Evolutionary conservation across 2,329 filamentous ascomycete genomes (phyloP), one percentile per base, ranked within the genome.

Genomic region (Fusarium haematococcum): DNA sequence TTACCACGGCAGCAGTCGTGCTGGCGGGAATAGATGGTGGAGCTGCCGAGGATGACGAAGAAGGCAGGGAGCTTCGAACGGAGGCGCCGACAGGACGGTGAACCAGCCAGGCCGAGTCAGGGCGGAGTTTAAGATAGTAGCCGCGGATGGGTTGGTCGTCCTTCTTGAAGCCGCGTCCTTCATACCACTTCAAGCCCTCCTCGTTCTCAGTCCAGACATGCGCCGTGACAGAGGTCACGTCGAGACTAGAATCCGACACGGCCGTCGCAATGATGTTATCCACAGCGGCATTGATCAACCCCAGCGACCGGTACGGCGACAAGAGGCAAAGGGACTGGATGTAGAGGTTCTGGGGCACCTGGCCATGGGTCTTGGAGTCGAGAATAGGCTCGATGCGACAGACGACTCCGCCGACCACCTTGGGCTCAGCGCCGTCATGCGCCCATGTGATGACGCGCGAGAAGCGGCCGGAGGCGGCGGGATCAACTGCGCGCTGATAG

Each of bases 191-290:
- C 70, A 92, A 81, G 0, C 87, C 91, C 23, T 92, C 91, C 3
- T 88, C 86, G 79, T 92, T 92, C 68, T 90, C 87, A 13, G 91
- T 91, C 91, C 91, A 93, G 18, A 93, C 91, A 79, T 93, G 91
- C 6, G 91, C 91, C 73, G 90, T 92, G 18, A 91, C 83, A 50
- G 84, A 76, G 39, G 75, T 76, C 37, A 86, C 84, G 61, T 85
- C 78, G 71, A 85, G 80, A 18, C 72, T 81, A 5, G 82, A 82
- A 13, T 81, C 80, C 14, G 77, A 72, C 10, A 79, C 77, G 14
- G 81, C 82, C 13, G 84, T 82, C 25, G 82, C 81, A 65, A 88
- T 75, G 54, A 91, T 84, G 71, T 88, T 85, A 54, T 90, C 86
- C 18, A 93, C 82, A 0, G 90, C 86, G 27, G 88, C 87, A n/a